A percentile compares a stretch with the other conserved stretches of the same genome.
Conservation (phyloP, 352 stramenopile species). For the Elongisporangium prolatum region DNA sequence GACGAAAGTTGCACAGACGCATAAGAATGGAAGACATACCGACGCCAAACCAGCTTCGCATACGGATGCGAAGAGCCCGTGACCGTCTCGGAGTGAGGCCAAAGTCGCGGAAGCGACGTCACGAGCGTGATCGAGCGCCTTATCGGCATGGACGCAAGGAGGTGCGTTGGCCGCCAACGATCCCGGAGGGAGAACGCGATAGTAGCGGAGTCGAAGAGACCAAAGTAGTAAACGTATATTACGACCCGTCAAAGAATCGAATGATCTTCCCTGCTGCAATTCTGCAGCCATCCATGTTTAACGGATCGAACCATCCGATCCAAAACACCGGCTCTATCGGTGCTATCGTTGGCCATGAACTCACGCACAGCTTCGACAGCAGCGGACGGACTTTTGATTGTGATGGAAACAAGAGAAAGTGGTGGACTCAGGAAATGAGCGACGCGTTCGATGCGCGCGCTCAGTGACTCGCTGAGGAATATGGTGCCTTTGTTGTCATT, state of each 20-base stretch:
- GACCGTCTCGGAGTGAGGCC: too few relatives aligned
- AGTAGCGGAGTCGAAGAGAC: too few relatives aligned
- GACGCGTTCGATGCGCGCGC: slow-evolving; percentile 61
- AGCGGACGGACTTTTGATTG: slow-evolving; percentile 85
- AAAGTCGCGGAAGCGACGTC: too few relatives aligned
- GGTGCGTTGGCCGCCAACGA: too few relatives aligned
- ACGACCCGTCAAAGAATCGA: slow-evolving; percentile 61
- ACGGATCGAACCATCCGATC: slow-evolving; percentile 54
- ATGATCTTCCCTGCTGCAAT: slow-evolving; percentile 94
- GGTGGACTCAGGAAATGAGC: slow-evolving; percentile 83
- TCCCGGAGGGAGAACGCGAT: too few relatives aligned
- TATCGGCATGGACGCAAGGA: too few relatives aligned
- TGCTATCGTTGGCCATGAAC: slow-evolving; percentile 91
- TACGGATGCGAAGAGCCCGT: too few relatives aligned
- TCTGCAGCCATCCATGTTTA: slow-evolving; percentile 92
- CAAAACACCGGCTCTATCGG: slow-evolving; percentile 90
- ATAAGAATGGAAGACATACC: too few relatives aligned
- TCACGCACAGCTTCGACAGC: slow-evolving; percentile 93
- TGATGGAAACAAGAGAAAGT: slow-evolving; percentile 76
- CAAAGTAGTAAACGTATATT: too few relatives aligned
- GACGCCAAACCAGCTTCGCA: too few relatives aligned
- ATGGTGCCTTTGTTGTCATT: slow-evolving; percentile 31
- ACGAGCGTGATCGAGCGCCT: too few relatives aligned
- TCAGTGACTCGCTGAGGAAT: slow-evolving; percentile 49
- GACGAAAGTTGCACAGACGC: too few relatives aligned